These are phyloP conservation scores for Chaetomium sp. DNA, from an alignment of 2,329 filamentous ascomycete species.

Conservation along the genomic window DNA sequence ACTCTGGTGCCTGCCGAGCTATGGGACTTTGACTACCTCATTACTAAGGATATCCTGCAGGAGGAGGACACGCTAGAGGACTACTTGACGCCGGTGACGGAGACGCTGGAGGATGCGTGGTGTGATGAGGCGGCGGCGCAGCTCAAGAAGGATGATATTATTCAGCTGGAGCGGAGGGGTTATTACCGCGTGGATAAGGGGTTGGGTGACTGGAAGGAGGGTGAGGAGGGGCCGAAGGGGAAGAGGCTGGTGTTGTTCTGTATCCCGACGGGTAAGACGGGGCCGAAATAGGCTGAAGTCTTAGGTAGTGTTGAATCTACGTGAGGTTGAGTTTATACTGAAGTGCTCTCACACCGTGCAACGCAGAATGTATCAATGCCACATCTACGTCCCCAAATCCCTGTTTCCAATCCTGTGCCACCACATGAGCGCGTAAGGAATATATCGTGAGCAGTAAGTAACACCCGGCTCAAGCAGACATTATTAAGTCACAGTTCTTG, in stretches of 20 bases:
- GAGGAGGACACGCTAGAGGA: slow-evolving; percentile 82
- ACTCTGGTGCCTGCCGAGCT: slow-evolving; percentile 75
- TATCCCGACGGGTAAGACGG: slow-evolving; percentile 50
- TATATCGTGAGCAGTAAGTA: no score
- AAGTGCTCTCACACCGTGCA: no score
- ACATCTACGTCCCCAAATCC: no score
- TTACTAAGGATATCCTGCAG: slow-evolving; percentile 90
- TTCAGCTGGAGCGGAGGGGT: slow-evolving; percentile 90
- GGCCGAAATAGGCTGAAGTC: slow-evolving; percentile 17
- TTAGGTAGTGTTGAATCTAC: no score
- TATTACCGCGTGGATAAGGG: slow-evolving; percentile 81
- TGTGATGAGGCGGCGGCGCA: slow-evolving; percentile 75
- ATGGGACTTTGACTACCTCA: slow-evolving; percentile 90
- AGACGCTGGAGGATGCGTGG: slow-evolving; percentile 65
- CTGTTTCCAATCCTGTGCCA: no score
- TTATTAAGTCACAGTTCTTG: no score
- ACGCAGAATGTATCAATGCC: no score
- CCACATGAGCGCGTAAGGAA: no score
- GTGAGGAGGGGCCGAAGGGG: slow-evolving; percentile 42
- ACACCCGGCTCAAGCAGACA: no score
- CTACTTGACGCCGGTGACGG: slow-evolving; percentile 70
- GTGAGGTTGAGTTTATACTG: no score
- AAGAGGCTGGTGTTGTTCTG: slow-evolving; percentile 49
- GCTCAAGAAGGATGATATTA: slow-evolving; percentile 81
- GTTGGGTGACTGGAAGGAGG: slow-evolving; percentile 43